A percentile compares a stretch with the other conserved stretches of the same genome.
Evolutionary conservation across 805 yeast genomes (phyloP).

Genomic region (Saturnispora gosingensis): DNA sequence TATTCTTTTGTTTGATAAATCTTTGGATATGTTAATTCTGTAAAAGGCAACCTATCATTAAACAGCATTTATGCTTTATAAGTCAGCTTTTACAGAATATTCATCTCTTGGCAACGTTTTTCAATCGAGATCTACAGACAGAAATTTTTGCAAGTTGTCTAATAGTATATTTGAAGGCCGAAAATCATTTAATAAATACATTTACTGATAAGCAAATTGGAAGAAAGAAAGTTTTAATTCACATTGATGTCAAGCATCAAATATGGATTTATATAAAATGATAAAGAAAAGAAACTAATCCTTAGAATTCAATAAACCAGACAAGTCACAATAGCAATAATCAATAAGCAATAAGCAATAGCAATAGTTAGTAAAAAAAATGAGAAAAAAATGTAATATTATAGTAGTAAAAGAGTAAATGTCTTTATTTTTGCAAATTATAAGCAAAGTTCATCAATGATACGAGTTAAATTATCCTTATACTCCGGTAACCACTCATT

Average conservation of each 20-base stretch:
- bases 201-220: neutral
- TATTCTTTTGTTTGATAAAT: too few relatives aligned
- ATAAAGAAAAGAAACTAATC: neutral
- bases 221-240: neutral
- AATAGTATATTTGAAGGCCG: too few relatives aligned
- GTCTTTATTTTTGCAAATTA: neutral
- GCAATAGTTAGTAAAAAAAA: neutral
- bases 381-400: neutral
- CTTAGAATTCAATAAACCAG: neutral
- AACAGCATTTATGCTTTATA: too few relatives aligned
- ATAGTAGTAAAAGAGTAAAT: neutral
- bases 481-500: conserved; percentile 1
- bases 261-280: too few relatives aligned
- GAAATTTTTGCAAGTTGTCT: too few relatives aligned
- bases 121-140: too few relatives aligned
- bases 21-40: too few relatives aligned
- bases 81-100: too few relatives aligned
- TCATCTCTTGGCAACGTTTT: too few relatives aligned
- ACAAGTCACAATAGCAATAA: neutral
- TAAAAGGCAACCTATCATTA: too few relatives aligned
- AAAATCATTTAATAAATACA: too few relatives aligned
- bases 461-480: neutral
- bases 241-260: neutral
- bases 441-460: neutral
- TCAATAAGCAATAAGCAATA: neutral